Evolutionary conservation across 352 stramenopile genomes (phyloP).

Genomic region (Globisporangium viniferum): DNA sequence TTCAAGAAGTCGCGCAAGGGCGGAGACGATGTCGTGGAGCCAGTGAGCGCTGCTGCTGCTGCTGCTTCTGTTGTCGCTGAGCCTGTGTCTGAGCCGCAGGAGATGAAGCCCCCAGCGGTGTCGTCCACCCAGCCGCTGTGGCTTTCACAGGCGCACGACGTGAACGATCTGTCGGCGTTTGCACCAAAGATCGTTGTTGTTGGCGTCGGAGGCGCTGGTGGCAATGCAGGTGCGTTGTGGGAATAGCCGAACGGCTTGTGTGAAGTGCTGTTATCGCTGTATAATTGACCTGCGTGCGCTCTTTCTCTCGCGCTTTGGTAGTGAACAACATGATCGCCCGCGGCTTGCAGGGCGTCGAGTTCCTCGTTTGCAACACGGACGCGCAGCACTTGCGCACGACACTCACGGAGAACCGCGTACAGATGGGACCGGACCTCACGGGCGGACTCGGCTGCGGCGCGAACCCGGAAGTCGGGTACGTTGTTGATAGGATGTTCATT

Average conservation of each 20-base stretch:
- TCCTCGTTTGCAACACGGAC: conserved; percentile 91
- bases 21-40: conserved; percentile 16
- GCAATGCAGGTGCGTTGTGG: conserved; percentile 64
- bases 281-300: not conserved
- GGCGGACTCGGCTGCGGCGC: conserved; percentile 76
- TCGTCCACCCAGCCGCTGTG: conserved; percentile 72
- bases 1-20: conserved; percentile 57
- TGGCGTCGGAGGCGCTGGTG: conserved; percentile 82
- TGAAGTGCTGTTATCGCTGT: not conserved
- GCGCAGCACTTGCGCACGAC: conserved; percentile 89
- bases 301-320: conserved; percentile 12
- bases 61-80: conserved; percentile 7
- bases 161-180: conserved; percentile 66
- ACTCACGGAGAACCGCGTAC: conserved; percentile 88
- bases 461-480: conserved; percentile 76
- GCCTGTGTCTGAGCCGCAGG: conserved; percentile 25
- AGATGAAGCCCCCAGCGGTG: conserved; percentile 37
- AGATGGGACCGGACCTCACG: conserved; percentile 87
- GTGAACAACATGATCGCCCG: conserved; percentile 90
- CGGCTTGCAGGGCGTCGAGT: conserved; percentile 79
- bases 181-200: conserved; percentile 87
- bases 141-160: conserved; percentile 64
- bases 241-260: not conserved
- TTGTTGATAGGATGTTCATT: not conserved
- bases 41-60: not conserved